A percentile compares a stretch with the other conserved stretches of the same genome.
Evolutionary conservation across 1,139 yeast species (phyloP).

Genomic region (Citeromyces hawaiiensis): DNA sequence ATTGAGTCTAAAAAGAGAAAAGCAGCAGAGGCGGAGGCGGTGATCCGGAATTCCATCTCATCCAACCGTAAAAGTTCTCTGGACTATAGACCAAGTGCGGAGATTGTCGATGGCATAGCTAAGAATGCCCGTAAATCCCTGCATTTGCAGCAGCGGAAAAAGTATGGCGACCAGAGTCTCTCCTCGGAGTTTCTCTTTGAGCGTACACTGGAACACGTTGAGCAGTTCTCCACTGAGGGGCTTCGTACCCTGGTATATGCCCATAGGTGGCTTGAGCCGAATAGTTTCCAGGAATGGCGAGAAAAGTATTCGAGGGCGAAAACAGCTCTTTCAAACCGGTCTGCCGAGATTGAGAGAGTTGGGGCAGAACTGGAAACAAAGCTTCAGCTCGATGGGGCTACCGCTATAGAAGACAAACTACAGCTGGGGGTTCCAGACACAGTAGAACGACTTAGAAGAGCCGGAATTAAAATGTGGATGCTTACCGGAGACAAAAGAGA

Average conservation of each 20-base stretch:
- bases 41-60: conserved; percentile 21
- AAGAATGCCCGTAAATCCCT: conserved; percentile 48
- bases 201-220: conserved; percentile 78
- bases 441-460: conserved; percentile 81
- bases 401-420: conserved; percentile 93
- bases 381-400: conserved; percentile 71
- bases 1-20: conserved; percentile 49
- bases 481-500: conserved; percentile 95
- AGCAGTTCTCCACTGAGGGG: conserved; percentile 91
- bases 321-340: conserved; percentile 58
- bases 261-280: conserved; percentile 52
- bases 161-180: conserved; percentile 25
- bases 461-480: conserved; percentile 96
- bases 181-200: conserved; percentile 75
- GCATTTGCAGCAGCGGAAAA: conserved; percentile 45
- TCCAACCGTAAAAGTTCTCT: conserved; percentile 23
- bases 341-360: conserved; percentile 49
- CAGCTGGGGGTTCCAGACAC: conserved; percentile 95
- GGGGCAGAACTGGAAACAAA: conserved; percentile 63
- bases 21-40: conserved; percentile 68
- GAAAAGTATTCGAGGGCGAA: conserved; percentile 60
- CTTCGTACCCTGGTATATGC: conserved; percentile 79
- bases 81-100: conserved; percentile 36
- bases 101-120: conserved; percentile 35
- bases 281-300: conserved; percentile 57